phyloP scores from a whole-genome alignment of 176 grass and related monocot species.

The Aegilops umbellulata region DNA sequence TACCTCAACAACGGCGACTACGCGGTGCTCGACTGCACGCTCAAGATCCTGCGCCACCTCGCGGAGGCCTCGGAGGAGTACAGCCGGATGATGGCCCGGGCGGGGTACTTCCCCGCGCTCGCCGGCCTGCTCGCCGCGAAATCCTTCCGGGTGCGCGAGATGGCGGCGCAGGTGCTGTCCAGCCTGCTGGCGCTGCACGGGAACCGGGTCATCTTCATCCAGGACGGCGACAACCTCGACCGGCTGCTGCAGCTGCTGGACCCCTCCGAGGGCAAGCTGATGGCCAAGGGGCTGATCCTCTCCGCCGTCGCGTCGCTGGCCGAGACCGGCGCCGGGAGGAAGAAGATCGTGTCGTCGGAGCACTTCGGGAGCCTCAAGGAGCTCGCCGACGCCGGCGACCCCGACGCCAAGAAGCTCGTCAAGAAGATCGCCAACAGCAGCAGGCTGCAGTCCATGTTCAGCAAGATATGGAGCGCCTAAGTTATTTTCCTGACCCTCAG shows the following conservation, averaged over 20 bases:
- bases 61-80: slow-evolving; percentile 62
- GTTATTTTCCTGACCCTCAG: slow-evolving; percentile 23
- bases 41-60: slow-evolving; percentile 58
- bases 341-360: slow-evolving; percentile 75
- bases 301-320: slow-evolving; percentile 55
- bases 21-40: slow-evolving; percentile 53
- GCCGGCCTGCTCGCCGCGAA: slow-evolving; percentile 62
- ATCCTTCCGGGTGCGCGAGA: slow-evolving; percentile 57
- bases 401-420: slow-evolving; percentile 69
- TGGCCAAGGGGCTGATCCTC: slow-evolving; percentile 53
- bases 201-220: slow-evolving; percentile 61
- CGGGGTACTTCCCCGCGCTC: slow-evolving; percentile 54
- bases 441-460: slow-evolving; percentile 63
- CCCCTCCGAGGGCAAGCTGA: slow-evolving; percentile 53
- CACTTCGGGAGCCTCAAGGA: slow-evolving; percentile 59
- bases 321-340: slow-evolving; percentile 68
- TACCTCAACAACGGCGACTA: slow-evolving; percentile 72
- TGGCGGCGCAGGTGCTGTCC: slow-evolving; percentile 55
- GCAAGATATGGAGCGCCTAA: slow-evolving; percentile 80
- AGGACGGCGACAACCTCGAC: slow-evolving; percentile 57
- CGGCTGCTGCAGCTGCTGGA: slow-evolving; percentile 67
- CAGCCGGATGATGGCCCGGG: slow-evolving; percentile 57
- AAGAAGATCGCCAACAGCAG: slow-evolving; percentile 68
- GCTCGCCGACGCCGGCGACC: slow-evolving; percentile 52
- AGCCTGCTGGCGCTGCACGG: slow-evolving; percentile 44